Conservation (phyloP, 257 asterid species). For the Hygrophila difformis region DNA sequence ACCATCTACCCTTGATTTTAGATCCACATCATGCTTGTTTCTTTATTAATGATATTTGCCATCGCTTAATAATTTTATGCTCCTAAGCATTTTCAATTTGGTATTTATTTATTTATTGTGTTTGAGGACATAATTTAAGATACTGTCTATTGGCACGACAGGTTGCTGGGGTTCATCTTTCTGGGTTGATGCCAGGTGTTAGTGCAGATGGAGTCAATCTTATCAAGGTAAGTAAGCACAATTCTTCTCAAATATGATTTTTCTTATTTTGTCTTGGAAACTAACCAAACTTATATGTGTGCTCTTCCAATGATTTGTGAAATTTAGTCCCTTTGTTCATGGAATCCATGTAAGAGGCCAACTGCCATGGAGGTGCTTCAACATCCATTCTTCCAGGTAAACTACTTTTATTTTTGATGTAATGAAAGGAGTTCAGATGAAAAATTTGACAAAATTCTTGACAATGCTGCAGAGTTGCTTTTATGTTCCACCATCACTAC, state of each 20-base stretch:
- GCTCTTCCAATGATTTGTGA: slow-evolving; percentile 15
- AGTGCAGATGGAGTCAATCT: slow-evolving; percentile 52
- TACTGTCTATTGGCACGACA: slow-evolving; percentile 15
- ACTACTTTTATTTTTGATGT: slow-evolving; percentile 1
- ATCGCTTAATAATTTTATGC: neutral
- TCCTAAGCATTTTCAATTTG: neutral
- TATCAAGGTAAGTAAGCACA: slow-evolving; percentile 42
- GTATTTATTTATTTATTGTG: too few relatives aligned
- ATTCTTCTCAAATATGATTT: neutral
- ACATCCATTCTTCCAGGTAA: slow-evolving; percentile 91
- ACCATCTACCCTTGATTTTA: too few relatives aligned
- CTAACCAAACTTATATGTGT: slow-evolving; percentile 1
- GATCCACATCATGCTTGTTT: too few relatives aligned
- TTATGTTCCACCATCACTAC: slow-evolving; percentile 81
- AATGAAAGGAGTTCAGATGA: neutral
- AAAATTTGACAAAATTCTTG: neutral
- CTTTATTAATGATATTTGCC: neutral
- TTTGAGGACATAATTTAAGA: too few relatives aligned
- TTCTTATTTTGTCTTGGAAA: neutral
- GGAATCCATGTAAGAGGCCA: slow-evolving; percentile 92
- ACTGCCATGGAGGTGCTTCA: slow-evolving; percentile 81
- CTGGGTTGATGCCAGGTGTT: slow-evolving; percentile 54
- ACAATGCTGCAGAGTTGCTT: slow-evolving; percentile 60
- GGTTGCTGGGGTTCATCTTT: slow-evolving; percentile 57
- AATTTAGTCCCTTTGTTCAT: slow-evolving; percentile 75